Base-by-base conservation (phyloP, 805 yeast genomes). In the Vanderwaltozyma yarrowii region DNA sequence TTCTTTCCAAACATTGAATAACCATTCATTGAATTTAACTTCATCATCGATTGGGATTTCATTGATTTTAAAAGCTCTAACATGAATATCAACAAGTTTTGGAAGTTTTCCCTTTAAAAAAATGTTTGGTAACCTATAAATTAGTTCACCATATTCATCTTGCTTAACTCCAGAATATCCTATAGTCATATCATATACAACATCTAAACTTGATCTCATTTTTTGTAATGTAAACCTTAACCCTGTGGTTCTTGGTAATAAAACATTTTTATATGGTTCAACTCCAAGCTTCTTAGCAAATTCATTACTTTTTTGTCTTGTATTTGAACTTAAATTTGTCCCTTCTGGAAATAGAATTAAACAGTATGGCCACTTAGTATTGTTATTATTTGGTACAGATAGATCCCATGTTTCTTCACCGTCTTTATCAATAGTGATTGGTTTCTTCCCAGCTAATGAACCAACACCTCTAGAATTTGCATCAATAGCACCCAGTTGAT, bases 321-420 rank as follows among this genome's bases (percentile, higher is more conserved):
- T 85, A 42, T 74, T 70, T 5, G 67, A 68, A 28, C 92, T 78
- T 38, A 82, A 62, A 41, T 86, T 92, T 0, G 98, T 92, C 5
- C 98, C 98, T 59, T 92, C 98, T 1, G 98, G 98, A 61, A 81
- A 92, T 20, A 92, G 58, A 17, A 88, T 61, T 33, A 92, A 58
- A 69, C 80, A 76, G 45, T 79, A 78, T 3, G 82, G 79, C 74
- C 75, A 71, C 6, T 53, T 43, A 7, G 40, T 27, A 18, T 44
- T 32, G 29, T 35, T 13, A 38, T 32, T n/a, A 23, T 26, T 28
- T 35, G 28, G 21, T 47, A 37, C 37, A 18, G 37, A 48, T n/a
- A 30, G 46, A 25, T 46, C 44, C 61, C 61, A 58, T 11, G 42
- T 33, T 13, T 38, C 40, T 18, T 44, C 38, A 1, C 63, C 49